Percentiles rank a stretch among this genome's conserved stretches.
Evolutionary conservation across 805 yeast genomes (phyloP).

Genomic region (Sugiyamaella americana): DNA sequence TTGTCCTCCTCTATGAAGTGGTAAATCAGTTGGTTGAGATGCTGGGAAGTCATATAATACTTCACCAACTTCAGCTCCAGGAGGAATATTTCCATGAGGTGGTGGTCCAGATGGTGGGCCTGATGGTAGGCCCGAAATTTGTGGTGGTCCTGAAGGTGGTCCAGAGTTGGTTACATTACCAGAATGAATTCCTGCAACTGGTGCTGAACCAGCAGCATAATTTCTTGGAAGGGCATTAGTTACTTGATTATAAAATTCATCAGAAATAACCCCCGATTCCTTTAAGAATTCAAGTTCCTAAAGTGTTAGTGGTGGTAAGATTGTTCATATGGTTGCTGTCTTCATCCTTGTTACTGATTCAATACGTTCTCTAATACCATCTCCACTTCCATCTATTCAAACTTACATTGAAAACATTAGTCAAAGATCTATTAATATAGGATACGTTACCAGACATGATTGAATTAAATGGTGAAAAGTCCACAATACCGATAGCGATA

Average conservation of each 20-base stretch:
- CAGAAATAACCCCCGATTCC: slow-evolving; percentile 67
- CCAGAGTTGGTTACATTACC: slow-evolving; percentile 5
- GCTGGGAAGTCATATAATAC: slow-evolving; percentile 73
- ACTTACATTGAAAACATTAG: slow-evolving; percentile 54
- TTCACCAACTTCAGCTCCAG: slow-evolving; percentile 39
- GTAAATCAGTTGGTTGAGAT: slow-evolving; percentile 70
- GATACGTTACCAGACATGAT: slow-evolving; percentile 29
- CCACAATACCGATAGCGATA: no score
- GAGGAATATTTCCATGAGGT: slow-evolving; percentile 22
- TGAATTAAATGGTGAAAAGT: no score
- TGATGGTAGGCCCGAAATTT: slow-evolving; percentile 18
- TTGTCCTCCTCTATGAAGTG: slow-evolving; percentile 58
- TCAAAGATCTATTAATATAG: slow-evolving; percentile 68
- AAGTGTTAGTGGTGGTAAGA: not conserved
- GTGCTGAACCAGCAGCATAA: slow-evolving; percentile 46
- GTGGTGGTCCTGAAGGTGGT: slow-evolving; percentile 9
- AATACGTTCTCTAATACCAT: not conserved
- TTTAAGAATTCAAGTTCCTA: slow-evolving; percentile 69
- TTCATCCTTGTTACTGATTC: not conserved
- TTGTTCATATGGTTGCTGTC: not conserved
- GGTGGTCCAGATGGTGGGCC: slow-evolving; percentile 20
- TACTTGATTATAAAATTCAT: slow-evolving; percentile 48
- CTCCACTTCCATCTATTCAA: not conserved
- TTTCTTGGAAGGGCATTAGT: slow-evolving; percentile 49
- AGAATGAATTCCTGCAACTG: slow-evolving; percentile 36